Conservation (phyloP, 1,139 yeast genomes). For the Sugiyamaella castrensis region DNA sequence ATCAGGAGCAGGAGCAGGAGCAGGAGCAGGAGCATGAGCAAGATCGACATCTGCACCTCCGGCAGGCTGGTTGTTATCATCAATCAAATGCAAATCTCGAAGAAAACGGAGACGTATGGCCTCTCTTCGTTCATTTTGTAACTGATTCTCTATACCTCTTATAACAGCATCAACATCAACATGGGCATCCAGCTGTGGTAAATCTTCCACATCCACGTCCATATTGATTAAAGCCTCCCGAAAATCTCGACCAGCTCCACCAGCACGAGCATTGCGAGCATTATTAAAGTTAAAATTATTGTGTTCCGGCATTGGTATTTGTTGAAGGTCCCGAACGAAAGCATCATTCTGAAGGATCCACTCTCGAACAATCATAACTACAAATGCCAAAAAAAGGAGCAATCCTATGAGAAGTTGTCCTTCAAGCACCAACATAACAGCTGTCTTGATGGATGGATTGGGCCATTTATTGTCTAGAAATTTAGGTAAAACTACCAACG, state of each 20-base stretch:
- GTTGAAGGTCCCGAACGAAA: conserved; percentile 21
- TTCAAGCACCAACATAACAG: conserved; percentile 28
- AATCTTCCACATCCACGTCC: neutral
- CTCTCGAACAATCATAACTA: conserved; percentile 37
- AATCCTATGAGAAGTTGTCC: conserved; percentile 34
- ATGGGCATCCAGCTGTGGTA: neutral
- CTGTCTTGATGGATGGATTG: conserved; percentile 4
- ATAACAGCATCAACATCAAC: neutral
- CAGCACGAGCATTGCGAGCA: neutral
- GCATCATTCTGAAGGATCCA: conserved; percentile 38
- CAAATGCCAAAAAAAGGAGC: conserved; percentile 29
- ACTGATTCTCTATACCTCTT: no score
- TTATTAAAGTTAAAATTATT: conserved; percentile 1
- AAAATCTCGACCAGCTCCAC: neutral
- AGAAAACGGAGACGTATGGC: no score
- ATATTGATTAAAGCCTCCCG: neutral
- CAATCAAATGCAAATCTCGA: no score
- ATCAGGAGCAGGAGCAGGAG: no score
- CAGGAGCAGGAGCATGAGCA: no score
- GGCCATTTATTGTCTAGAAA: conserved; percentile 5
- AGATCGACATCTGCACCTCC: no score
- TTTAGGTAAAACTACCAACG: conserved; percentile 9
- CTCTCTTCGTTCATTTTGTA: no score
- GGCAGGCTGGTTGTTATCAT: no score
- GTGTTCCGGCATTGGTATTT: conserved; percentile 11